phyloP scores from a whole-genome alignment of 345 rosid genomes.

The Mangifera indica region DNA sequence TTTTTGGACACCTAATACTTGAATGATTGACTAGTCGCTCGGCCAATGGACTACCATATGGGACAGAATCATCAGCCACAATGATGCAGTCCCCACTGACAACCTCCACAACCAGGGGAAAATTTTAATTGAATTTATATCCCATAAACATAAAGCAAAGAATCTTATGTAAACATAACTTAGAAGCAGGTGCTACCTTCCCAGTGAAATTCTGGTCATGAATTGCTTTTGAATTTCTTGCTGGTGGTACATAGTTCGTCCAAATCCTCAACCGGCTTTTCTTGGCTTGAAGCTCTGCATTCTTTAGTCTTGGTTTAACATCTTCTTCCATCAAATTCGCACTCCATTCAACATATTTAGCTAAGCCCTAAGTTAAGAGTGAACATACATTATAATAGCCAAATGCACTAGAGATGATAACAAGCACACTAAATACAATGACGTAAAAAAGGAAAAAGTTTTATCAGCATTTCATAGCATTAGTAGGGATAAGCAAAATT shows the following conservation, averaged over 20 bases:
- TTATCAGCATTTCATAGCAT: too few relatives aligned
- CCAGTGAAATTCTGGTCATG: constrained; percentile 88
- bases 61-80: constrained; percentile 89
- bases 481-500: neutral
- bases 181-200: constrained; percentile 47
- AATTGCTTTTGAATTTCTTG: constrained; percentile 83
- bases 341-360: constrained; percentile 98
- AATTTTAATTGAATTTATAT: constrained; percentile 8
- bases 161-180: neutral
- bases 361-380: constrained; percentile 63
- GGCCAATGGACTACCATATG: constrained; percentile 77
- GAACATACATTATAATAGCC: constrained; percentile 5
- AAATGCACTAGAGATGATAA: neutral
- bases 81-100: constrained; percentile 93
- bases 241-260: constrained; percentile 86
- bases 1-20: constrained; percentile 88
- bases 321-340: constrained; percentile 98
- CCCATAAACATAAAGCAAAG: neutral
- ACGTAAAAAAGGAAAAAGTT: neutral
- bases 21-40: constrained; percentile 89
- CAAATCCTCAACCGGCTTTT: constrained; percentile 72
- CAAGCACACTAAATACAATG: too few relatives aligned
- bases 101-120: constrained; percentile 81
- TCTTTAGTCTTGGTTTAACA: constrained; percentile 66
- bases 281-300: constrained; percentile 91